phyloP scores from a whole-genome alignment of 805 yeast genomes.

The Candida coleopterorum region DNA sequence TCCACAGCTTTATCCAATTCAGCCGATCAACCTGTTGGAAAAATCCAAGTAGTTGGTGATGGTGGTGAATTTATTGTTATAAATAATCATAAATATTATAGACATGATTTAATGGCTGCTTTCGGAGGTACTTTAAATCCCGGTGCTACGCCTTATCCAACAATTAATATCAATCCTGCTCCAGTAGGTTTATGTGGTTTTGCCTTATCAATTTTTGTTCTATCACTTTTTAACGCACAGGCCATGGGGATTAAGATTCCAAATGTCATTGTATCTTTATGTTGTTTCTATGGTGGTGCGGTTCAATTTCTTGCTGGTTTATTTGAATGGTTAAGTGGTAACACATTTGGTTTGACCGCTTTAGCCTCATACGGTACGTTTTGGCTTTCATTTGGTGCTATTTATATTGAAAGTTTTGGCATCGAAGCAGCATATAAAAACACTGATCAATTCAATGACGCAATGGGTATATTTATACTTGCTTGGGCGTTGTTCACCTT shows the following conservation, averaged over 20 bases:
- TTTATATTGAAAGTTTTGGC: slow-evolving; percentile 56
- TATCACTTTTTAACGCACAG: slow-evolving; percentile 50
- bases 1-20: slow-evolving; percentile 3
- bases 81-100: slow-evolving; percentile 25
- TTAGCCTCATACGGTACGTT: slow-evolving; percentile 63
- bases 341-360: slow-evolving; percentile 66
- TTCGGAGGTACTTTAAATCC: slow-evolving; percentile 35
- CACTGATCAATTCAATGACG: slow-evolving; percentile 35
- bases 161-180: slow-evolving; percentile 59
- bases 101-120: slow-evolving; percentile 33
- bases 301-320: slow-evolving; percentile 59
- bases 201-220: slow-evolving; percentile 58
- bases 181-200: slow-evolving; percentile 61
- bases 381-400: slow-evolving; percentile 64
- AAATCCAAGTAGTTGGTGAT: slow-evolving; percentile 19
- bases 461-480: slow-evolving; percentile 55
- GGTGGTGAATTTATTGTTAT: slow-evolving; percentile 28
- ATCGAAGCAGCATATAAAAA: slow-evolving; percentile 47
- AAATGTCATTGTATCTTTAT: slow-evolving; percentile 52
- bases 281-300: slow-evolving; percentile 61
- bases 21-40: slow-evolving; percentile 3
- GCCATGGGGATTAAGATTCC: slow-evolving; percentile 51
- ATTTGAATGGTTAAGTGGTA: slow-evolving; percentile 61
- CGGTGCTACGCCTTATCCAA: slow-evolving; percentile 37
- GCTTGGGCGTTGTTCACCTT: slow-evolving; percentile 65